phyloP scores from a whole-genome alignment of 306 rosid species.

The Lotus japonicus region DNA sequence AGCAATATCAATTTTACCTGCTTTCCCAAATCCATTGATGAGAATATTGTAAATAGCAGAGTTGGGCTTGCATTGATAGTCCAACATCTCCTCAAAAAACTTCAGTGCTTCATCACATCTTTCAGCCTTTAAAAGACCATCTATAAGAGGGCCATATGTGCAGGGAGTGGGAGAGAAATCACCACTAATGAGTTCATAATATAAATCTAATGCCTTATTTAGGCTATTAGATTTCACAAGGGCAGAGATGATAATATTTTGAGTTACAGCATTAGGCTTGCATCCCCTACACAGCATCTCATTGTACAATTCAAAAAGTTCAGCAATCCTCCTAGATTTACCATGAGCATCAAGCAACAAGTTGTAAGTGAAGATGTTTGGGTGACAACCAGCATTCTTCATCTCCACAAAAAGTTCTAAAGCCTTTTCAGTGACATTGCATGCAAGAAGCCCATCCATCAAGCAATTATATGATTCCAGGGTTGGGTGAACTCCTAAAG shows the following conservation, averaged over 20 bases:
- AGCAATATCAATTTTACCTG: conserved; percentile 61
- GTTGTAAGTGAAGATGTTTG: conserved; percentile 84
- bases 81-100: conserved; percentile 75
- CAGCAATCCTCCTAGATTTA: conserved; percentile 62
- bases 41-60: conserved; percentile 79
- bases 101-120: conserved; percentile 72
- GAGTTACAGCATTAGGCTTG: conserved; percentile 70
- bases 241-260: conserved; percentile 72
- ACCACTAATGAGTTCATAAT: conserved; percentile 69
- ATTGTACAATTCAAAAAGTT: conserved; percentile 57
- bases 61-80: conserved; percentile 73
- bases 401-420: conserved; percentile 69
- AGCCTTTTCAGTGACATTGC: conserved; percentile 40
- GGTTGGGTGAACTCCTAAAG: conserved; percentile 56
- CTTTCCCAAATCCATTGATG: conserved; percentile 83
- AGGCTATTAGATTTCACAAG: conserved; percentile 58
- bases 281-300: conserved; percentile 72
- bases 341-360: conserved; percentile 72
- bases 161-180: conserved; percentile 87
- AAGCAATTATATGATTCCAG: conserved; percentile 67
- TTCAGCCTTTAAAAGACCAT: conserved; percentile 75
- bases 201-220: conserved; percentile 60
- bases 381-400: conserved; percentile 61
- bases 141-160: conserved; percentile 87
- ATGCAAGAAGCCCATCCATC: conserved; percentile 69